These are phyloP conservation scores for Schizonepeta tenuifolia DNA, from an alignment of 257 asterid species.

Conservation along the genomic window DNA sequence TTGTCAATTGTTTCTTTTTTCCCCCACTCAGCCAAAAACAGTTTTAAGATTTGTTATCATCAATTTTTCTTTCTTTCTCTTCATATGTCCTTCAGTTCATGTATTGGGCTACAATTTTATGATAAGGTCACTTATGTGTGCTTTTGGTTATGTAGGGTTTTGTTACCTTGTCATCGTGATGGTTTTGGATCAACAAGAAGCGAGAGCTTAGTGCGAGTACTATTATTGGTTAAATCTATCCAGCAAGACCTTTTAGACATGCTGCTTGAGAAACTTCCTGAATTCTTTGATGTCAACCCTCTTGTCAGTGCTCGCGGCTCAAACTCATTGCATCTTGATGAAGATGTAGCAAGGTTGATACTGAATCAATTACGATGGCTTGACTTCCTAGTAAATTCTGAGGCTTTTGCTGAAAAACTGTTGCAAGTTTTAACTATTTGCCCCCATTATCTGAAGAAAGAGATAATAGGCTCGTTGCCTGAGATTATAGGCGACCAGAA, in stretches of 20 bases:
- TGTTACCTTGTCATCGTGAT: slow-evolving; percentile 71
- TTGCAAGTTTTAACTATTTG: slow-evolving; percentile 75
- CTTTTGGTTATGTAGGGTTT: slow-evolving; percentile 47
- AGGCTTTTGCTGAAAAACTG: slow-evolving; percentile 69
- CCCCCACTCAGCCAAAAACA: not conserved
- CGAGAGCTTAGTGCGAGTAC: slow-evolving; percentile 63
- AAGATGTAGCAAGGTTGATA: slow-evolving; percentile 76
- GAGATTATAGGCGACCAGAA: slow-evolving; percentile 80
- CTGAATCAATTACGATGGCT: slow-evolving; percentile 86
- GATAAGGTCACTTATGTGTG: slow-evolving; percentile 4
- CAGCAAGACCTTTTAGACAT: slow-evolving; percentile 69
- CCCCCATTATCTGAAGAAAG: slow-evolving; percentile 76
- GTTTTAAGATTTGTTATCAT: too few relatives aligned
- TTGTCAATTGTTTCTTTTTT: slow-evolving; percentile 16
- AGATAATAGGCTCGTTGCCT: slow-evolving; percentile 82
- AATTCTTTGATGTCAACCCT: slow-evolving; percentile 61
- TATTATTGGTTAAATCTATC: slow-evolving; percentile 65
- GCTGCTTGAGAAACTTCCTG: slow-evolving; percentile 89
- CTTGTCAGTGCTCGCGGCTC: slow-evolving; percentile 40
- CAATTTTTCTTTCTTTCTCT: not conserved
- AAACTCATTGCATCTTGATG: slow-evolving; percentile 53
- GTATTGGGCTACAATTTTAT: slow-evolving; percentile 5
- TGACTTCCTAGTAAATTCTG: slow-evolving; percentile 78
- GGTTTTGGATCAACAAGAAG: slow-evolving; percentile 54
- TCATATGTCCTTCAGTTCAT: not conserved